phyloP scores from a whole-genome alignment of 2,329 filamentous ascomycete species.

The Xylariaceae sp. region DNA sequence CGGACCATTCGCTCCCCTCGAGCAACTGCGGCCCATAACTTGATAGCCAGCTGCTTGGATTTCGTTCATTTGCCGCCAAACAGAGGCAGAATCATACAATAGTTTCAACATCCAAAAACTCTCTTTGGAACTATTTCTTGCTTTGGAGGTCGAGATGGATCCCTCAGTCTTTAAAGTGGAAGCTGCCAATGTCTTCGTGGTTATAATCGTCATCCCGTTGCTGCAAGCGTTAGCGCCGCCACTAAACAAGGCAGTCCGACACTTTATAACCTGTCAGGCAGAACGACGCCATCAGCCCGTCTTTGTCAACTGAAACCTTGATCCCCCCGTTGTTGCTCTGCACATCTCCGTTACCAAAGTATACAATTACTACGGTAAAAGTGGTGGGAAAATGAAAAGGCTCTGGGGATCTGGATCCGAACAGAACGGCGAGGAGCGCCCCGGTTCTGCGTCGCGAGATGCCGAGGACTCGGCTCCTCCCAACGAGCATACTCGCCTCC shows the following conservation, averaged over 20 bases:
- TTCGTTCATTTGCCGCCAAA: too few relatives aligned
- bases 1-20: too few relatives aligned
- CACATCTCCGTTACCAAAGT: not conserved
- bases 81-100: too few relatives aligned
- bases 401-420: slow-evolving; percentile 30
- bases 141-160: not conserved
- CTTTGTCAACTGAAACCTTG: slow-evolving; percentile 1
- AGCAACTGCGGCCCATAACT: too few relatives aligned
- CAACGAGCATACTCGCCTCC: slow-evolving; percentile 61
- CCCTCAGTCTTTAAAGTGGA: not conserved
- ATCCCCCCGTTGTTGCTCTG: not conserved
- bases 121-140: not conserved
- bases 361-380: too few relatives aligned
- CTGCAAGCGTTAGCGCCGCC: not conserved
- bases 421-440: slow-evolving; percentile 12
- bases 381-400: slow-evolving; percentile 24
- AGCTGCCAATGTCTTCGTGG: not conserved
- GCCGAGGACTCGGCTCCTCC: slow-evolving; percentile 26
- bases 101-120: too few relatives aligned
- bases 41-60: too few relatives aligned
- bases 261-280: not conserved
- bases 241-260: slow-evolving; percentile 1
- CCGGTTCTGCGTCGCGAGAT: slow-evolving; percentile 20
- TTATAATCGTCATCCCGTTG: slow-evolving; percentile 1
- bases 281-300: slow-evolving; percentile 1